A percentile compares a stretch with the other conserved stretches of the same genome.
These are phyloP conservation scores for Reutealis trisperma DNA, from an alignment of 345 rosid species.

Conservation along the genomic window DNA sequence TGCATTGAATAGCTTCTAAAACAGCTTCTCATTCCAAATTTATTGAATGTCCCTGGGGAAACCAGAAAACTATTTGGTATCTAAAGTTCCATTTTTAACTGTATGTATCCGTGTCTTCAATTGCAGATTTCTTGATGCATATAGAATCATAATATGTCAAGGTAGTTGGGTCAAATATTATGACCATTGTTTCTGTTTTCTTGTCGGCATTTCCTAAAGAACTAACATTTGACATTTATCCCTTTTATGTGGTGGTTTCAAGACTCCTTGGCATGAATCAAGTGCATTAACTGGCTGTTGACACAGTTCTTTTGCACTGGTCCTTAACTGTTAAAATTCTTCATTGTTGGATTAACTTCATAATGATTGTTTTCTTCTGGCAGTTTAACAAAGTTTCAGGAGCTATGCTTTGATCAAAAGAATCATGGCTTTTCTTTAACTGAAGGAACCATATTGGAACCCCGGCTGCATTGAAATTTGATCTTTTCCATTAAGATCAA, in stretches of 20 bases:
- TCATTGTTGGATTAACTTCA: not conserved
- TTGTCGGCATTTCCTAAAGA: not conserved
- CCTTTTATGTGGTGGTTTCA: not conserved
- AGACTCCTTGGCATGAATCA: not conserved
- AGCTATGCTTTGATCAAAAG: slow-evolving; percentile 41
- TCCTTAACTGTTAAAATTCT: not conserved
- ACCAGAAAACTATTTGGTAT: not conserved
- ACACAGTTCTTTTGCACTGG: not conserved
- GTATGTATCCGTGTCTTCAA: not conserved
- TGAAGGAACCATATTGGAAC: slow-evolving; percentile 10
- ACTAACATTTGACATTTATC: not conserved
- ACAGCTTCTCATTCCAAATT: not conserved
- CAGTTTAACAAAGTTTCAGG: slow-evolving; percentile 59
- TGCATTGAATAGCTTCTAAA: not conserved
- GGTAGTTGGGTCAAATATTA: not conserved
- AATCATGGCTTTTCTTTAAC: not conserved
- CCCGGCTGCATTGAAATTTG: not conserved
- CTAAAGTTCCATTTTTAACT: not conserved
- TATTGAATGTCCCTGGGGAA: not conserved
- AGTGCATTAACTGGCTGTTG: not conserved
- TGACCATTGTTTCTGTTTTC: not conserved
- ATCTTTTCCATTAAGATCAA: slow-evolving; percentile 2
- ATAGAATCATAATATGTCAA: not conserved
- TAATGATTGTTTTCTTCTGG: slow-evolving; percentile 6
- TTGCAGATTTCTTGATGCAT: not conserved